Evolutionary conservation across 2,329 filamentous ascomycete species (phyloP), one percentile per base, ranked within the genome.

Genomic region (Monilinia polystroma): DNA sequence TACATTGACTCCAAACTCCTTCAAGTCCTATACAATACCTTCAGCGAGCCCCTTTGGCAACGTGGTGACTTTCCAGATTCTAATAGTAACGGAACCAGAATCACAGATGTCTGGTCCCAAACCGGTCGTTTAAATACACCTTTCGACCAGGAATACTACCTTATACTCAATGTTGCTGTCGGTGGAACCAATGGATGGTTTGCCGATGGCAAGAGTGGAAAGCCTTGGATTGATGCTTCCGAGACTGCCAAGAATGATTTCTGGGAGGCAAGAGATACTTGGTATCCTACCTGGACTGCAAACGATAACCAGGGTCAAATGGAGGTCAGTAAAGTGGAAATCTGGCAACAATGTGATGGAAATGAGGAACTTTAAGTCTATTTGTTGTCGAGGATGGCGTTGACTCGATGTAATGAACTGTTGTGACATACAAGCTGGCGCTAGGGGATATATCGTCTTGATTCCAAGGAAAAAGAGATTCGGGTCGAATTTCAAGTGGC

Each of bases 181-280:
- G 91, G 91, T 41, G 87, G 87, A 60, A 92, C 88, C 29, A 93
- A 93, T 71, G 91, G 91, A 49, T 96, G 91, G 91, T 96, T 95
- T 75, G 81, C 89, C 74, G 91, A 96, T 76, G 86, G 87, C 26
- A 80, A 83, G 71, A 83, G 82, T 53, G 84, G 83, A 43, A 96
- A 96, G 81, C 92, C 92, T 1, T 96, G 92, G 92, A 82, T 92
- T 43, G 89, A 95, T 75, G 80, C 77, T 20, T 88, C 85, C 63
- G 77, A 81, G 1, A 88, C 84, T 14, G 90, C 91, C 10, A 86
- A 83, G 77, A 86, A 84, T 73, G 90, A 94, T 75, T 96, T 96
- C 76, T 95, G 90, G 90, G 80, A 88, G 23, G 83, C 86, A 0
- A 83, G 84, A 57, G 80, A 86, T 65, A 71, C 80, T 38, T 94